phyloP scores from a whole-genome alignment of 208 protist genomes.

The Wallacemonas collosoma region DNA sequence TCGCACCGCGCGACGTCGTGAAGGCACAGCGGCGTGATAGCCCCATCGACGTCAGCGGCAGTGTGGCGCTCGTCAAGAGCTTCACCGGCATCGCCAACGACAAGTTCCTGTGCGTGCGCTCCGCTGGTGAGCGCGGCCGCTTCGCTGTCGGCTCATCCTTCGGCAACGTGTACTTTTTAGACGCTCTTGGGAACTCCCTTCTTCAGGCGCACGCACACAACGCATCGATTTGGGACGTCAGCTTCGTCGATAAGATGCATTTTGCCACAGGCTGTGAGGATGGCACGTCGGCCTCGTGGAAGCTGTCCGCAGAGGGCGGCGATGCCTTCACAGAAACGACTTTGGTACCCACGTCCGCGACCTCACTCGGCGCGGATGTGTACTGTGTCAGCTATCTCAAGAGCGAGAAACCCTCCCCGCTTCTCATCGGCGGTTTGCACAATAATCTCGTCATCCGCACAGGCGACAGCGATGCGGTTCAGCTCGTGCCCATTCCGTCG shows the following conservation, averaged over 20 bases:
- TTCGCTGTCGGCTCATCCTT: conserved; percentile 78
- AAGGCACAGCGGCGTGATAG: conserved; percentile 32
- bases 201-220: conserved; percentile 81
- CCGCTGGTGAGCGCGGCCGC: conserved; percentile 58
- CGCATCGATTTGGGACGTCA: conserved; percentile 78
- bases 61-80: conserved; percentile 57
- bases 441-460: conserved; percentile 65
- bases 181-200: conserved; percentile 76
- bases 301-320: conserved; percentile 33
- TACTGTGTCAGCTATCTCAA: conserved; percentile 77
- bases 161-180: conserved; percentile 87
- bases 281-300: conserved; percentile 63
- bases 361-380: conserved; percentile 68
- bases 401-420: conserved; percentile 37
- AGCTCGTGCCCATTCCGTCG: conserved; percentile 48
- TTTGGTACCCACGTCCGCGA: conserved; percentile 49
- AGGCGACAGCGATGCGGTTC: conserved; percentile 34
- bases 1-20: conserved; percentile 71
- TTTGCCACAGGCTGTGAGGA: conserved; percentile 85
- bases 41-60: conserved; percentile 60
- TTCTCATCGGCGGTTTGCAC: conserved; percentile 78
- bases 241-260: conserved; percentile 64
- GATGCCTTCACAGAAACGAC: conserved; percentile 25
- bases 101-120: conserved; percentile 79
- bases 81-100: conserved; percentile 68